Conservation (phyloP, 805 yeast species). For the Metschnikowia anglica region DNA sequence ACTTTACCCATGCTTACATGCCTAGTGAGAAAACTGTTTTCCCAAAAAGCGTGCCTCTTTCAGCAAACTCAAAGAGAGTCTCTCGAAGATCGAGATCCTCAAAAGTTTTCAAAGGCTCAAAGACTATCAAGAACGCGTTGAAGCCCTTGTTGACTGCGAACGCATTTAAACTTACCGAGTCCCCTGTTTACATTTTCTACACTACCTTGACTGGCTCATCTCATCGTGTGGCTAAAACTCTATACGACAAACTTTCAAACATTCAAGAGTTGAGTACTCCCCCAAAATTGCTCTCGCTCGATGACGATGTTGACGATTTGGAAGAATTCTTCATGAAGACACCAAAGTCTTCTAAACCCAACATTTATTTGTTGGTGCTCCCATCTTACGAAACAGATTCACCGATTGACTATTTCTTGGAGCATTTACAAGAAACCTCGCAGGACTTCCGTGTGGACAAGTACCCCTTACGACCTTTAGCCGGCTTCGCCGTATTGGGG, state of each 20-base stretch:
- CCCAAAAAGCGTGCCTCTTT: conserved; percentile 11
- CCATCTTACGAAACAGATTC: conserved; percentile 94
- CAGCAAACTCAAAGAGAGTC: conserved; percentile 10
- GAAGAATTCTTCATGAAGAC: conserved; percentile 76
- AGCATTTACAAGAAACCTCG: conserved; percentile 73
- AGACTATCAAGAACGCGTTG: conserved; percentile 24
- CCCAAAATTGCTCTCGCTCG: conserved; percentile 65
- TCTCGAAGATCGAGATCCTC: conserved; percentile 33
- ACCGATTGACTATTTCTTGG: conserved; percentile 84
- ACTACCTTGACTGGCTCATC: conserved; percentile 86
- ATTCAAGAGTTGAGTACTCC: conserved; percentile 27
- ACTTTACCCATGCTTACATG: conserved; percentile 39
- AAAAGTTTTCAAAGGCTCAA: conserved; percentile 42
- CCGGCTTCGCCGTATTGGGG: conserved; percentile 85
- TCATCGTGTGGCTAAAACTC: conserved; percentile 59
- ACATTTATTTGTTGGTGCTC: conserved; percentile 67
- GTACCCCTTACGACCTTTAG: conserved; percentile 63
- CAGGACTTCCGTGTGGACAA: conserved; percentile 86
- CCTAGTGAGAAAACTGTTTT: conserved; percentile 24
- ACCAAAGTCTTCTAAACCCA: conserved; percentile 45
- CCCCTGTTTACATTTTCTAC: conserved; percentile 69
- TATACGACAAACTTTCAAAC: conserved; percentile 41
- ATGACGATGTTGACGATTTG: conserved; percentile 77
- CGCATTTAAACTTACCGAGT: conserved; percentile 43
- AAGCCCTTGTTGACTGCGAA: conserved; percentile 41